A percentile compares a stretch with the other conserved stretches of the same genome.
Evolutionary conservation across 768 basidiomycete genomes (phyloP).

Genomic region (Mycena galopus): DNA sequence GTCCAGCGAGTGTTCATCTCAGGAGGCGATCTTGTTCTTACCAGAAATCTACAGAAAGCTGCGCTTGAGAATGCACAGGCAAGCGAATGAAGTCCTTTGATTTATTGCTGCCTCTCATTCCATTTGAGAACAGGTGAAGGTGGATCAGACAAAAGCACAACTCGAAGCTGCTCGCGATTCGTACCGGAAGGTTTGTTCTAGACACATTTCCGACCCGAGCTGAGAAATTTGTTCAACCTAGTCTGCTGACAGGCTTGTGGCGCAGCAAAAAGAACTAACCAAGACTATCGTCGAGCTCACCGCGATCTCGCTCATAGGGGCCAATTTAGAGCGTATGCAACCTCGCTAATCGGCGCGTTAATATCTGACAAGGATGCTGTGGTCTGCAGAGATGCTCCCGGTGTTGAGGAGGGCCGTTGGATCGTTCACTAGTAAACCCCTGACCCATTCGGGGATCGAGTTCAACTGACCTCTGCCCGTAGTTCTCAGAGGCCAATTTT

Average conservation of each 20-base stretch:
- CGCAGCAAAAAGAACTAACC: not conserved
- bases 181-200: not conserved
- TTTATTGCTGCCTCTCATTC: not conserved
- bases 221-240: not conserved
- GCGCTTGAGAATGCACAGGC: too few relatives aligned
- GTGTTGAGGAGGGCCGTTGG: not conserved
- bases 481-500: not conserved
- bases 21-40: not conserved
- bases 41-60: too few relatives aligned
- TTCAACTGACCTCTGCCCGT: not conserved
- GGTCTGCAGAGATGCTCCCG: not conserved
- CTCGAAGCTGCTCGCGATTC: not conserved
- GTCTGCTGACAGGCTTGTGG: not conserved
- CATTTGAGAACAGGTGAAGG: not conserved
- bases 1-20: not conserved
- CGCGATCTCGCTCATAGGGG: not conserved
- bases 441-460: not conserved
- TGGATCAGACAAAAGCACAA: not conserved
- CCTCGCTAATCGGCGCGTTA: not conserved
- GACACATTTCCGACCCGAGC: not conserved
- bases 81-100: too few relatives aligned
- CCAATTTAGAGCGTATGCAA: not conserved
- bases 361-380: not conserved
- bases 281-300: slow-evolving; percentile 3
- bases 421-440: not conserved